Conservation (phyloP, 768 basidiomycete genomes). For the Pleurotus tuoliensis region DNA sequence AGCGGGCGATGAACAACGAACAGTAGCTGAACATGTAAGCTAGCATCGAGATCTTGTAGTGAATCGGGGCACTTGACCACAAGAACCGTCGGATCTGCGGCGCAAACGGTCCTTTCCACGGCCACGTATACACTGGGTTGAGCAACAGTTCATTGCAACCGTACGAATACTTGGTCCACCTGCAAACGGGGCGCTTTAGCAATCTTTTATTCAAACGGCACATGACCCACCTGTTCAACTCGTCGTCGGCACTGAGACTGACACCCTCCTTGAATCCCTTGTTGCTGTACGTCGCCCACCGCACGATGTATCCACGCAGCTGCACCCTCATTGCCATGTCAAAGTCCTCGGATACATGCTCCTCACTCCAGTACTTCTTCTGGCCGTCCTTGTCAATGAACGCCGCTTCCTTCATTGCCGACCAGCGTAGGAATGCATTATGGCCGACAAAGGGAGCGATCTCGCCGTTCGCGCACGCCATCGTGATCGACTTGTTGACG, state of each 20-base stretch:
- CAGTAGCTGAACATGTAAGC: constrained; percentile 54
- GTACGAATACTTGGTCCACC: constrained; percentile 61
- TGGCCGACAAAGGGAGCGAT: constrained; percentile 84
- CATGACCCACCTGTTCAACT: constrained; percentile 71
- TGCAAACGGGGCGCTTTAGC: too few species aligned
- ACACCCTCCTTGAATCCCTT: constrained; percentile 91
- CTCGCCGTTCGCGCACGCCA: constrained; percentile 77
- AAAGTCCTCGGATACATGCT: constrained; percentile 80
- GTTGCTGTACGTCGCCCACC: constrained; percentile 82
- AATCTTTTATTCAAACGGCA: too few species aligned
- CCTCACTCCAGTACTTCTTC: constrained; percentile 71
- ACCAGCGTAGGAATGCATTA: constrained; percentile 86
- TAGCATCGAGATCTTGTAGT: constrained; percentile 83
- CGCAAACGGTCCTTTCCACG: constrained; percentile 74
- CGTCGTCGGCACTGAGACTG: constrained; percentile 80
- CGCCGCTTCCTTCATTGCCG: constrained; percentile 80
- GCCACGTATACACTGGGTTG: constrained; percentile 79
- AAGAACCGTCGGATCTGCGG: constrained; percentile 68
- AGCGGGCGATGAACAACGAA: constrained; percentile 19
- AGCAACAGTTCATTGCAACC: constrained; percentile 79
- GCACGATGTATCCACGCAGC: constrained; percentile 66
- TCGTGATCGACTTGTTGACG: constrained; percentile 79
- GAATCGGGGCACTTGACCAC: constrained; percentile 71
- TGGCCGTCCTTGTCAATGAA: constrained; percentile 65
- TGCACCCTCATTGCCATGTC: constrained; percentile 70